phyloP scores from a whole-genome alignment of 2,329 filamentous ascomycete genomes.

The Paecilomyces formosus region DNA sequence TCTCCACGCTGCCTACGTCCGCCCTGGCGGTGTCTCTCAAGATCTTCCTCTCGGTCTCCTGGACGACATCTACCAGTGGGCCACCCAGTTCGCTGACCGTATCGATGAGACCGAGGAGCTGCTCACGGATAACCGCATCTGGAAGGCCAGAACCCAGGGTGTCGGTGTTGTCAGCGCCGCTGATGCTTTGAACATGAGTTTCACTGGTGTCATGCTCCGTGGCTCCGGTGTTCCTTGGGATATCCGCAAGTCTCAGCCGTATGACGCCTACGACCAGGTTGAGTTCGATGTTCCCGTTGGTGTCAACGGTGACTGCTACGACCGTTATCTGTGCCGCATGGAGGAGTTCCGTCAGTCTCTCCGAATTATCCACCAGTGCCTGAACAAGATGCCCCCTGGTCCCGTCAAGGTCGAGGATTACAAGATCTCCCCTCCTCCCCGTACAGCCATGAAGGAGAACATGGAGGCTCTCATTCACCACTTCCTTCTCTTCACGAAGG shows the following conservation, averaged over 20 bases:
- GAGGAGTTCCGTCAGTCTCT: conserved; percentile 98
- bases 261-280: conserved; percentile 95
- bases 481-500: conserved; percentile 98
- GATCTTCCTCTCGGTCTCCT: conserved; percentile 89
- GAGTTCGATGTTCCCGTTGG: conserved; percentile 98
- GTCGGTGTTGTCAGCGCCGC: conserved; percentile 85
- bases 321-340: conserved; percentile 98
- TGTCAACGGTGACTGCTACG: conserved; percentile 96
- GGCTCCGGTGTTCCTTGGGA: conserved; percentile 96
- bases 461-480: conserved; percentile 99
- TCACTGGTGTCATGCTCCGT: conserved; percentile 95
- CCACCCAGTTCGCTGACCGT: conserved; percentile 95
- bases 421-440: conserved; percentile 94
- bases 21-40: conserved; percentile 92
- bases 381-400: conserved; percentile 97
- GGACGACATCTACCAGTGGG: conserved; percentile 99
- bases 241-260: conserved; percentile 91
- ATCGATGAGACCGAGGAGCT: conserved; percentile 99
- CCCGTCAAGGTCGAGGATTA: conserved; percentile 96
- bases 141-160: conserved; percentile 87
- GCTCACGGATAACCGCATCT: conserved; percentile 98
- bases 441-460: conserved; percentile 99
- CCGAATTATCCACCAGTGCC: conserved; percentile 95
- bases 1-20: conserved; percentile 93
- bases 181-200: conserved; percentile 95